Evolutionary conservation across 805 yeast genomes (phyloP).

Genomic region (Zygosaccharomyces gambellarensis): DNA sequence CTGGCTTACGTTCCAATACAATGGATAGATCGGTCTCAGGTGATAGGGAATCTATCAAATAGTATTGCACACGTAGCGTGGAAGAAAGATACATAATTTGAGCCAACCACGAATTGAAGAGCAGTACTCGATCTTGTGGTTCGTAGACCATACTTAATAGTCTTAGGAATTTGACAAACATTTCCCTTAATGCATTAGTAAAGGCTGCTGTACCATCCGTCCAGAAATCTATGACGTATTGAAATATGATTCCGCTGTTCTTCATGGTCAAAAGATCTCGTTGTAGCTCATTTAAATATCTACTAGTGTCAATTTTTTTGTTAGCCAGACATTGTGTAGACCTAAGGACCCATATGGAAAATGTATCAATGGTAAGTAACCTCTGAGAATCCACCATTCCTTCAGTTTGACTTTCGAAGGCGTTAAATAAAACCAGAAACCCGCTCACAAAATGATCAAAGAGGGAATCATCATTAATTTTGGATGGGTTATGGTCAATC

Average conservation of each 20-base stretch:
- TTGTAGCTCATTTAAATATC: slow-evolving; percentile 8
- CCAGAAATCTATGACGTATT: slow-evolving; percentile 63
- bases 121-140: slow-evolving; percentile 14
- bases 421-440: slow-evolving; percentile 8
- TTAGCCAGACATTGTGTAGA: slow-evolving; percentile 39
- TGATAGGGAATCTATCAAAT: slow-evolving; percentile 52
- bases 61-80: slow-evolving; percentile 56
- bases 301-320: slow-evolving; percentile 17
- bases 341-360: slow-evolving; percentile 63
- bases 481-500: slow-evolving; percentile 14
- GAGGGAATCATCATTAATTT: slow-evolving; percentile 5
- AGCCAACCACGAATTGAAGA: slow-evolving; percentile 44
- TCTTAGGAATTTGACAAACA: slow-evolving; percentile 50
- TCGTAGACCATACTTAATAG: slow-evolving; percentile 34
- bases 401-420: slow-evolving; percentile 8
- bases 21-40: slow-evolving; percentile 42
- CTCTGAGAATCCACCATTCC: slow-evolving; percentile 15
- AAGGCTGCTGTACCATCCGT: slow-evolving; percentile 66
- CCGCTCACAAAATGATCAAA: slow-evolving; percentile 7
- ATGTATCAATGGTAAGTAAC: slow-evolving; percentile 50
- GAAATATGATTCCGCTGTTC: slow-evolving; percentile 37
- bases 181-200: slow-evolving; percentile 60
- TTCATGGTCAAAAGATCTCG: slow-evolving; percentile 19
- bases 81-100: slow-evolving; percentile 42
- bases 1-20: slow-evolving; percentile 43